These are phyloP conservation scores for Filobasidium wieringae DNA, from an alignment of 768 basidiomycete species.

Conservation along the genomic window DNA sequence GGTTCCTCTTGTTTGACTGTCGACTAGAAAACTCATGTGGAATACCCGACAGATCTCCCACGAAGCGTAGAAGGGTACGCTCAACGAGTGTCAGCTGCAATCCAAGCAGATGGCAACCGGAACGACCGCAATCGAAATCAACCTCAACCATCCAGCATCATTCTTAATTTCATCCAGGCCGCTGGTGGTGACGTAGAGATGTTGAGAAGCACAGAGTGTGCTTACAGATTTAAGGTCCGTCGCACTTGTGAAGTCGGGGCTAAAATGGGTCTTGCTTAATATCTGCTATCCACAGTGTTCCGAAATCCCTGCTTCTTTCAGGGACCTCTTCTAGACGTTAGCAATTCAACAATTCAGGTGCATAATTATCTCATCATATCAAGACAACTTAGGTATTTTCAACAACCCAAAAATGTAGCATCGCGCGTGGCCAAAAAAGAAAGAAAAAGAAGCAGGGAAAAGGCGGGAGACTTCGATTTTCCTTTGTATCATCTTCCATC, in stretches of 20 bases:
- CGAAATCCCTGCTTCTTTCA: conserved; percentile 19
- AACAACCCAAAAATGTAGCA: too few relatives aligned
- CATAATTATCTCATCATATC: too few relatives aligned
- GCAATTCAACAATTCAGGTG: too few relatives aligned
- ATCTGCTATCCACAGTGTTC: conserved; percentile 10
- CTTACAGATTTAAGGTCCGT: conserved; percentile 51
- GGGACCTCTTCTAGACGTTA: conserved; percentile 19
- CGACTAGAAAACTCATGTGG: background rate
- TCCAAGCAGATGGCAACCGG: conserved; percentile 17
- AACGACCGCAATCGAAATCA: background rate
- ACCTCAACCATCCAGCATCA: conserved; percentile 48
- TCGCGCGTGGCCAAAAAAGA: too few relatives aligned
- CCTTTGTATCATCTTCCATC: too few relatives aligned
- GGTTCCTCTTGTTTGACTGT: background rate
- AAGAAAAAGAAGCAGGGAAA: too few relatives aligned
- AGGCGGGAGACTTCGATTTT: too few relatives aligned
- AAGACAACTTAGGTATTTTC: too few relatives aligned
- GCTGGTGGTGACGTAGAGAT: conserved; percentile 97
- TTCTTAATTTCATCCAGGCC: conserved; percentile 93
- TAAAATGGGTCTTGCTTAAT: conserved; percentile 3
- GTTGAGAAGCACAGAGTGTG: conserved; percentile 95
- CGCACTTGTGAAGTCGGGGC: background rate
- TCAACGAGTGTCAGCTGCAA: conserved; percentile 49
- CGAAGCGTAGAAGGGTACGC: conserved; percentile 82
- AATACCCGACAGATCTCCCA: conserved; percentile 41